Evolutionary conservation across 1,139 yeast genomes (phyloP).

Genomic region (Kurtzmaniella quercitrusa): DNA sequence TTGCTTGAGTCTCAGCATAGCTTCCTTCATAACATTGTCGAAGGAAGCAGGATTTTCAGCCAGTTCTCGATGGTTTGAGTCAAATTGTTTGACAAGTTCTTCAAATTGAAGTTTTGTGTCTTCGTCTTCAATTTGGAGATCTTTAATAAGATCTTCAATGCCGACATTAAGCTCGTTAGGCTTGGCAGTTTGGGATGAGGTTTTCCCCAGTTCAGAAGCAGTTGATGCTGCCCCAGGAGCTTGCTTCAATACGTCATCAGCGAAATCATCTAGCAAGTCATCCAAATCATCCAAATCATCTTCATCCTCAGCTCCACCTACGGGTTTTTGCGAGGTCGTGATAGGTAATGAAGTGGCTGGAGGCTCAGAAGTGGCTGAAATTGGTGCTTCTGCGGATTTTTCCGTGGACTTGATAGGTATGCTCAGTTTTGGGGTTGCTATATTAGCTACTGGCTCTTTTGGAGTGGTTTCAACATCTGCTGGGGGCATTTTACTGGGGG

Average conservation of each 20-base stretch:
- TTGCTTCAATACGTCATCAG: constrained; percentile 64
- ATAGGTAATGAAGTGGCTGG: constrained; percentile 7
- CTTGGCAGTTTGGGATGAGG: constrained; percentile 8
- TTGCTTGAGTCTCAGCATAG: constrained; percentile 72
- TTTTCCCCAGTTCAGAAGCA: constrained; percentile 10
- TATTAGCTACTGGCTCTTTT: not conserved
- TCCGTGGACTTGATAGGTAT: not conserved
- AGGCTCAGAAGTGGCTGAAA: constrained; percentile 2
- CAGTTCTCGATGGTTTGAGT: constrained; percentile 31
- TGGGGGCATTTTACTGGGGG: not conserved
- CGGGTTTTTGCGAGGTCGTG: constrained; percentile 1
- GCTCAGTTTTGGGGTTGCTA: not conserved
- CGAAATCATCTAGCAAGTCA: constrained; percentile 71
- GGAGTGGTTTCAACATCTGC: not conserved
- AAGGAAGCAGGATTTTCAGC: constrained; percentile 44
- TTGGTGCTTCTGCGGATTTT: constrained; percentile 4
- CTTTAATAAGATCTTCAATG: constrained; percentile 54
- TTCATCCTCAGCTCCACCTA: constrained; percentile 17
- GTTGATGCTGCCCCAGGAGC: constrained; percentile 49
- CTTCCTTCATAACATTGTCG: constrained; percentile 74
- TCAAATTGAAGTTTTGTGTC: constrained; percentile 57
- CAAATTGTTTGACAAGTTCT: constrained; percentile 43
- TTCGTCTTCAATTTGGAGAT: constrained; percentile 55
- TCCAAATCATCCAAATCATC: constrained; percentile 74
- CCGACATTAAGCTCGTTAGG: constrained; percentile 42